Evolutionary conservation across 148 eudicot genomes (phyloP).

Genomic region (Vaccinium macrocarpon): DNA sequence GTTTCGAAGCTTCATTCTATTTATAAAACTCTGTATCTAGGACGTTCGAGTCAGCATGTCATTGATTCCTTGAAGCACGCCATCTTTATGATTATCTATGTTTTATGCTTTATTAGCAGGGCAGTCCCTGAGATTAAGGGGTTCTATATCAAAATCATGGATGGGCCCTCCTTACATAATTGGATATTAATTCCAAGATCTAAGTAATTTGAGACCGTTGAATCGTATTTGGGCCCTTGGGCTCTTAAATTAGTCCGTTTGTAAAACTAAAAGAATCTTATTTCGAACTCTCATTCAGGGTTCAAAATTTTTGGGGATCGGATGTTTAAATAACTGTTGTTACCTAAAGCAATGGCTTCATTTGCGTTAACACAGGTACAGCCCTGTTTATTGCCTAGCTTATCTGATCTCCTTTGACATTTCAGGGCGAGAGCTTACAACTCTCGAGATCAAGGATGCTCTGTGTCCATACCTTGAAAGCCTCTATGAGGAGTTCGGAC

Average conservation of each 20-base stretch:
- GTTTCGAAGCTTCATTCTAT: conserved; percentile 68
- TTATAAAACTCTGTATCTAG: conserved; percentile 73
- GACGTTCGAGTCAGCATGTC: conserved; percentile 54
- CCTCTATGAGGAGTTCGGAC: conserved; percentile 53
- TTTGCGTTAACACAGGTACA: background rate
- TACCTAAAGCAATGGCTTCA: background rate
- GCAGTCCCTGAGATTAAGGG: background rate
- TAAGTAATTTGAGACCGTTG: background rate
- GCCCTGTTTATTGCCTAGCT: background rate
- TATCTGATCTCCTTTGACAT: conserved; percentile 10
- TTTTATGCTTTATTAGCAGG: background rate
- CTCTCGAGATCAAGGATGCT: conserved; percentile 82
- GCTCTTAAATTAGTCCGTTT: background rate
- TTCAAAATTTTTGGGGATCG: background rate
- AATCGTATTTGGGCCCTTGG: background rate
- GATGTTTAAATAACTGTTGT: background rate
- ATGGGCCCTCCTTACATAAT: conserved; percentile 1
- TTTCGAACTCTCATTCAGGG: background rate
- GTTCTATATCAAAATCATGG: background rate
- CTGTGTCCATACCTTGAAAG: conserved; percentile 64
- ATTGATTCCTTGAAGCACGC: background rate
- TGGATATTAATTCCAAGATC: background rate
- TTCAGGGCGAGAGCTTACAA: conserved; percentile 84
- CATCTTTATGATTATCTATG: background rate
- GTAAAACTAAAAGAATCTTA: background rate